phyloP scores from a whole-genome alignment of 148 eudicot genomes.

The Amaranthus hypochondriacus region DNA sequence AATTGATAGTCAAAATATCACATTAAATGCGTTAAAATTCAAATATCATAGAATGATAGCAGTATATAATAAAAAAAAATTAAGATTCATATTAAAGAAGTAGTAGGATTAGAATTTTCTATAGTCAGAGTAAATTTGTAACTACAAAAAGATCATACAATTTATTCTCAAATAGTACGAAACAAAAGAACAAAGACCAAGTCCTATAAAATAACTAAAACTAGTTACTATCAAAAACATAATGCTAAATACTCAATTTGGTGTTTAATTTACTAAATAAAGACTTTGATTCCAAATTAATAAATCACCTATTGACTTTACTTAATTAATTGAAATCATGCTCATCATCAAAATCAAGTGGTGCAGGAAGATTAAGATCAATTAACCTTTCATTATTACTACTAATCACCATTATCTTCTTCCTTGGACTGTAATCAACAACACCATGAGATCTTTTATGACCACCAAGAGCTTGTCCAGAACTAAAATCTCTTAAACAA shows the following conservation, averaged over 20 bases:
- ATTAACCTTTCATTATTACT: constrained; percentile 22
- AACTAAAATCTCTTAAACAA: constrained; percentile 60
- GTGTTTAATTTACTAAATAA: no score
- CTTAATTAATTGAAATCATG: constrained; percentile 20
- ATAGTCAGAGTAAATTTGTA: neutral
- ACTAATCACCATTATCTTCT: neutral
- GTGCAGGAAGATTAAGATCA: constrained; percentile 87
- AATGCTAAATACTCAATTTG: no score
- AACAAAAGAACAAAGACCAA: no score
- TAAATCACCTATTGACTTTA: constrained; percentile 17
- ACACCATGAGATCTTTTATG: constrained; percentile 71
- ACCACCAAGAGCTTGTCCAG: constrained; percentile 87
- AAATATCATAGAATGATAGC: no score
- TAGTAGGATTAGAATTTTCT: neutral
- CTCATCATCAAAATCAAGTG: constrained; percentile 41
- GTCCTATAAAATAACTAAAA: no score
- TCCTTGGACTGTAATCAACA: neutral
- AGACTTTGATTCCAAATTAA: neutral
- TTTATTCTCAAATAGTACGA: neutral
- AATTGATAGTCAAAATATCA: no score
- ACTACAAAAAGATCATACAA: neutral
- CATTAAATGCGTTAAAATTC: no score
- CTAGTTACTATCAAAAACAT: no score
- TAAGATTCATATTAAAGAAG: no score
- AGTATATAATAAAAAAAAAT: no score